These are phyloP conservation scores for Aspergillus kassunensis DNA, from an alignment of 495 filamentous ascomycete species.

Conservation along the genomic window DNA sequence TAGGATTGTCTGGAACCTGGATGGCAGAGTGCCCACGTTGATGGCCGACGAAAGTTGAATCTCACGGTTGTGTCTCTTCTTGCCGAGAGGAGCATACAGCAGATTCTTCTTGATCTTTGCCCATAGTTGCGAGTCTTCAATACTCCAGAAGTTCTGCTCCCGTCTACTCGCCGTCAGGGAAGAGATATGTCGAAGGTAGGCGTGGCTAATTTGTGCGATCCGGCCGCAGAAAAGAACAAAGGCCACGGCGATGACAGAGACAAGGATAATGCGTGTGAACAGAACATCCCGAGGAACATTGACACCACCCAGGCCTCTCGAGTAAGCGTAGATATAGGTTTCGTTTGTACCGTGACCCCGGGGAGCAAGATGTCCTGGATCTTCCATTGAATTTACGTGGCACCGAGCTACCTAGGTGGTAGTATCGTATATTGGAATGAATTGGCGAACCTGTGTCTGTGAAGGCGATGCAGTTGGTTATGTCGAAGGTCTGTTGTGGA, in stretches of 20 bases:
- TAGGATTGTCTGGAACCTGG: slow-evolving; percentile 76
- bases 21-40: slow-evolving; percentile 85
- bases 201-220: slow-evolving; percentile 58
- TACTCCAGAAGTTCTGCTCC: slow-evolving; percentile 56
- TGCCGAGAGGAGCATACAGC: slow-evolving; percentile 75
- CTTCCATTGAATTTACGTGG: slow-evolving; percentile 35
- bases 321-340: slow-evolving; percentile 44
- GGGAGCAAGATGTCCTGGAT: slow-evolving; percentile 25
- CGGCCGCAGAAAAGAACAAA: slow-evolving; percentile 53
- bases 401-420: neutral
- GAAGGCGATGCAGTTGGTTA: neutral
- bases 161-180: slow-evolving; percentile 49
- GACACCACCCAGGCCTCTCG: slow-evolving; percentile 40
- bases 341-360: slow-evolving; percentile 32
- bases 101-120: slow-evolving; percentile 74
- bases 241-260: slow-evolving; percentile 45
- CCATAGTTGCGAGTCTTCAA: slow-evolving; percentile 65
- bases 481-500: neutral
- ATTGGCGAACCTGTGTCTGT: too few species aligned
- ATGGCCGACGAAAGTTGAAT: slow-evolving; percentile 81
- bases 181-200: slow-evolving; percentile 66
- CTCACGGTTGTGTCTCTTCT: slow-evolving; percentile 83
- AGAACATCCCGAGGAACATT: slow-evolving; percentile 42
- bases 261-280: slow-evolving; percentile 40
- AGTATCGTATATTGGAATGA: too few species aligned